Evolutionary conservation across 805 yeast species (phyloP), one percentile per base, ranked within the genome.

Genomic region (Zygotorulaspora florentina): DNA sequence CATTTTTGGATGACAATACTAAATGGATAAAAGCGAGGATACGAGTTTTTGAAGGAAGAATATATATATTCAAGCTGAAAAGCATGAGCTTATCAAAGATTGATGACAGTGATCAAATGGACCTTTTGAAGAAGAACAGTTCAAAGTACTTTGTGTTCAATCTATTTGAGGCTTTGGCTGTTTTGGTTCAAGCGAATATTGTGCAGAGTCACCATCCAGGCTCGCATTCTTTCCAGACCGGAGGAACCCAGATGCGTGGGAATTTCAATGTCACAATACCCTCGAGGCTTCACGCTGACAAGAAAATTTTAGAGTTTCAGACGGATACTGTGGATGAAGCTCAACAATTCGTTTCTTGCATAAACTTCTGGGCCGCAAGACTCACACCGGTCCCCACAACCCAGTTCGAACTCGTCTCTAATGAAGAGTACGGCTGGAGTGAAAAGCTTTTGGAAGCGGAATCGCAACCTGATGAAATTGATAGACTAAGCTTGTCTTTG

Each of bases 281-380:
- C 4, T 48, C 42, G 2, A 54, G 46, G 4, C 26, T 51, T 1
- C 46, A 53, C 39, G 52, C 51, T 5, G 40, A 43, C 1, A 67
- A 69, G 51, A 71, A 69, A 3, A 58, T 68, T 48, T 67, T 85
- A 13, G 68, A 80, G 26, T 84, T 85, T 62, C 81, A 79, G 64
- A 80, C 88, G 0, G 83, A 83, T 9, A 79, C 87, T 11, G 61
- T 69, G 18, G 85, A 81, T 53, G 77, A 78, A 47, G 93, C 96
- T 0, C 66, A 69, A 35, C 85, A 80, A 58, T 87, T 78, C 64
- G 79, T 85, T 13, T 77, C 83, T 54, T 80, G 91, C 4, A 82
- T 93, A 65, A 89, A 88, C 64, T 89, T 86, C 62, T 89, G 96
- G 96, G 87, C 95, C 2, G 86, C 91, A 1, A 76, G 93, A 53